Conservation (phyloP, 2,329 filamentous ascomycete species). For the Pseudogymnoascus sp. region DNA sequence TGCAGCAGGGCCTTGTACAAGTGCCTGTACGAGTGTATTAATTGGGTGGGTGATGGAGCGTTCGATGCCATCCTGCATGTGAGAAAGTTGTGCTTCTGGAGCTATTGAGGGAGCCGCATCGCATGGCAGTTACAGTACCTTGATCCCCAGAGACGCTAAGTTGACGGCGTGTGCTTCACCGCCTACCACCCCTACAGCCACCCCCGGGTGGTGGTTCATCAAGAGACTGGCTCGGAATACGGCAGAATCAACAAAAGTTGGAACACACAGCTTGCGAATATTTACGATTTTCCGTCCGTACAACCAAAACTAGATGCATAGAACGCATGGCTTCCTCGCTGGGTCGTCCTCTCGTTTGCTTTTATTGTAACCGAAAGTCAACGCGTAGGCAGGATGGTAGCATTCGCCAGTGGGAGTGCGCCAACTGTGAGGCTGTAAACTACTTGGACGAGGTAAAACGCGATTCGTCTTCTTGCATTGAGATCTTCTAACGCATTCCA, state of each 20-base stretch:
- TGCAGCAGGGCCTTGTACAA: constrained; percentile 59
- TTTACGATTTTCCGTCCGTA: background rate
- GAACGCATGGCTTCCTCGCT: constrained; percentile 6
- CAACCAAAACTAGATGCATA: constrained; percentile 1
- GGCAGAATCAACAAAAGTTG: constrained; percentile 3
- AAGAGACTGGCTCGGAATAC: background rate
- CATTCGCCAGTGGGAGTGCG: constrained; percentile 62
- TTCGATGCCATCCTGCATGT: background rate
- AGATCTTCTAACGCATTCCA: constrained; percentile 29
- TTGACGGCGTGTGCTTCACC: background rate
- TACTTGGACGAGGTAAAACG: constrained; percentile 70
- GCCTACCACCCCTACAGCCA: constrained; percentile 1
- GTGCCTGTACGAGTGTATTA: constrained; percentile 60
- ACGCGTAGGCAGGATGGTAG: constrained; percentile 47
- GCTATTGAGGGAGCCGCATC: background rate
- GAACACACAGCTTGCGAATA: background rate
- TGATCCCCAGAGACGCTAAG: background rate
- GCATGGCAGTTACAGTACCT: background rate
- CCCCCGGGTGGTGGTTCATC: background rate
- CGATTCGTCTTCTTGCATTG: background rate
- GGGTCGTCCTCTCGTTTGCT: constrained; percentile 53
- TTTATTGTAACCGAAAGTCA: constrained; percentile 72
- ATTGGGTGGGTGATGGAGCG: constrained; percentile 21
- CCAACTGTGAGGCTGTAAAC: constrained; percentile 76
- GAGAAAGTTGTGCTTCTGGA: background rate